Percentiles rank a stretch among this genome's conserved stretches.
Evolutionary conservation across 495 filamentous ascomycete species (phyloP).

Genomic region (Sphaerosporella brunnea): DNA sequence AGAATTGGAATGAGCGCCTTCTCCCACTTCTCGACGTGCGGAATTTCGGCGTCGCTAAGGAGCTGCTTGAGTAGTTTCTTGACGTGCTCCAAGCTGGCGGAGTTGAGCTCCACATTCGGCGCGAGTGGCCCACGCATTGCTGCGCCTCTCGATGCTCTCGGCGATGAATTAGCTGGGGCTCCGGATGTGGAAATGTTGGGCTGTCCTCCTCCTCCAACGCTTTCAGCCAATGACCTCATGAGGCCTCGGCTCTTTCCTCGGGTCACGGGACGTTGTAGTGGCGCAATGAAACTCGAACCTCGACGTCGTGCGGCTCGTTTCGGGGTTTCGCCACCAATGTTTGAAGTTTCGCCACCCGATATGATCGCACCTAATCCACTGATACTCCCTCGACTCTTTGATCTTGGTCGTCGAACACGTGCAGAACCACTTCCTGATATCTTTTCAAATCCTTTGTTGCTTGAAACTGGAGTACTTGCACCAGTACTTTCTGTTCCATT

Average conservation of each 20-base stretch:
- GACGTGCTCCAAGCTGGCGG: conserved; percentile 74
- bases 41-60: conserved; percentile 54
- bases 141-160: conserved; percentile 43
- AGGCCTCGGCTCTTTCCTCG: conserved; percentile 22
- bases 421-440: not conserved
- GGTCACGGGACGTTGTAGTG: conserved; percentile 21
- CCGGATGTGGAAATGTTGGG: conserved; percentile 2
- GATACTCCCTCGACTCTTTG: conserved; percentile 21
- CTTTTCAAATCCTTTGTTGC: not conserved
- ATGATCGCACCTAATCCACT: conserved; percentile 20
- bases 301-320: conserved; percentile 20
- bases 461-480: not conserved
- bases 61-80: conserved; percentile 68
- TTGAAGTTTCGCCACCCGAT: conserved; percentile 5
- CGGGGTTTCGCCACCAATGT: conserved; percentile 13
- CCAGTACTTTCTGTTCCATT: not conserved
- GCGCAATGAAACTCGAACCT: conserved; percentile 18
- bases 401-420: conserved; percentile 20
- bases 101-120: conserved; percentile 64
- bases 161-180: conserved; percentile 13
- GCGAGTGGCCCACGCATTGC: conserved; percentile 64
- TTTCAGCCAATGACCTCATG: conserved; percentile 23
- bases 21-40: conserved; percentile 64
- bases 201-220: conserved; percentile 16
- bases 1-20: conserved; percentile 81